Percentiles rank a stretch among this genome's conserved stretches.
phyloP scores from a whole-genome alignment of 2,329 filamentous ascomycete genomes.

The Trichoderma sp. region DNA sequence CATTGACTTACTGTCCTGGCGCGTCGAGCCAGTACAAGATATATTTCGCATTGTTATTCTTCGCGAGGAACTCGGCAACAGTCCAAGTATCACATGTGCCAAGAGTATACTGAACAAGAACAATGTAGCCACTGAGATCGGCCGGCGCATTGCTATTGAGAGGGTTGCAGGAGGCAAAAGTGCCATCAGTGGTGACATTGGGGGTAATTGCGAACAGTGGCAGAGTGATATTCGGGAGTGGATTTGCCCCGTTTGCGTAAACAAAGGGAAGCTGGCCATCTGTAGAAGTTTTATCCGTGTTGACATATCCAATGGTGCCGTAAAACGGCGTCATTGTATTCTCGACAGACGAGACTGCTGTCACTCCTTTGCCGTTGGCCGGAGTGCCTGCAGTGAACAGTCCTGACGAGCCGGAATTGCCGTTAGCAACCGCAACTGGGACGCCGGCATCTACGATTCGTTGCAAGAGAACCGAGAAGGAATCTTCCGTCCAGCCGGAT shows the following conservation, averaged over 20 bases:
- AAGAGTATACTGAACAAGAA: slow-evolving; percentile 54
- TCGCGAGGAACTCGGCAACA: slow-evolving; percentile 54
- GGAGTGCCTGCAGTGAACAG: slow-evolving; percentile 44
- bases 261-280: background rate
- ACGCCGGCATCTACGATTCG: slow-evolving; percentile 47
- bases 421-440: slow-evolving; percentile 44
- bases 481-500: slow-evolving; percentile 34
- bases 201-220: slow-evolving; percentile 53
- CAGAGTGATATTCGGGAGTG: slow-evolving; percentile 32
- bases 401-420: slow-evolving; percentile 46
- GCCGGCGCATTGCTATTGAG: slow-evolving; percentile 53
- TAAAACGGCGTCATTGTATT: slow-evolving; percentile 40
- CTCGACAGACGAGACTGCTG: slow-evolving; percentile 47
- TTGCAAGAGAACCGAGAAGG: slow-evolving; percentile 41
- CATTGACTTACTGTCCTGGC: background rate
- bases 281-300: background rate
- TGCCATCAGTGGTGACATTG: slow-evolving; percentile 46
- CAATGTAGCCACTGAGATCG: slow-evolving; percentile 58
- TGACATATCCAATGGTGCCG: background rate
- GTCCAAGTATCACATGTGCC: slow-evolving; percentile 51
- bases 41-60: slow-evolving; percentile 60
- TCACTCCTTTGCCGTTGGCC: slow-evolving; percentile 44
- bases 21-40: slow-evolving; percentile 63
- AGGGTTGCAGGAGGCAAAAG: slow-evolving; percentile 53
- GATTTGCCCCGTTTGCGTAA: background rate